A percentile compares a stretch with the other conserved stretches of the same genome.
phyloP scores from a whole-genome alignment of 2,329 filamentous ascomycete genomes.

The Epichloe scottii region DNA sequence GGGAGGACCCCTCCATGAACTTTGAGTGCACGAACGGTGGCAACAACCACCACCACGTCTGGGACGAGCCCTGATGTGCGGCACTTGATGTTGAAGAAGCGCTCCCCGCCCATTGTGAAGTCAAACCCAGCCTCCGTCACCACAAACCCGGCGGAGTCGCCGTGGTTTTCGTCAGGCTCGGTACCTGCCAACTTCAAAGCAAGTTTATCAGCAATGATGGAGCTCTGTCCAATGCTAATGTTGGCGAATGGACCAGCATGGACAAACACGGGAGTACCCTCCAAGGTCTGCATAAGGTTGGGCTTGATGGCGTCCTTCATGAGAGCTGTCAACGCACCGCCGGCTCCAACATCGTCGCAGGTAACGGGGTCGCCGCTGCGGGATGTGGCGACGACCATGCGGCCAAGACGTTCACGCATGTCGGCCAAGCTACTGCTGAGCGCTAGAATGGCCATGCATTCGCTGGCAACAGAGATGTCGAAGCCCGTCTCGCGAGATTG shows the following conservation, averaged over 20 bases:
- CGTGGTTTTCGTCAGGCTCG: constrained; percentile 77
- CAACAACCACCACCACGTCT: constrained; percentile 88
- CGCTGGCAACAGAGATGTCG: constrained; percentile 93
- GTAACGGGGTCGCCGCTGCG: constrained; percentile 80
- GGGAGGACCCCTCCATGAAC: constrained; percentile 94
- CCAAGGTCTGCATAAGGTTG: constrained; percentile 95
- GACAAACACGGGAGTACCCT: constrained; percentile 94
- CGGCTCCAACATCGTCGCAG: constrained; percentile 87
- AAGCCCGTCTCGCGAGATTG: constrained; percentile 83
- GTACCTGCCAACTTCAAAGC: constrained; percentile 93
- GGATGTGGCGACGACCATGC: constrained; percentile 91
- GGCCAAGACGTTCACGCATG: constrained; percentile 83
- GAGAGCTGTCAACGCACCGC: constrained; percentile 81
- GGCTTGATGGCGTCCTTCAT: constrained; percentile 99
- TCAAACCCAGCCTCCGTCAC: constrained; percentile 97
- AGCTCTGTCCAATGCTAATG: constrained; percentile 94
- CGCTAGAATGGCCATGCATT: constrained; percentile 96
- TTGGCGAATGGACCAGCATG: constrained; percentile 97
- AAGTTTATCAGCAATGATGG: constrained; percentile 86
- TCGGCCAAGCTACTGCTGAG: constrained; percentile 79
- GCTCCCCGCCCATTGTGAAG: constrained; percentile 98
- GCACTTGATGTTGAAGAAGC: constrained; percentile 99
- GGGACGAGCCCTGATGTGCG: constrained; percentile 84
- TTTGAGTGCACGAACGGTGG: constrained; percentile 90
- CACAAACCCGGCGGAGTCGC: constrained; percentile 77